Base-by-base conservation (phyloP, 305 asterid species). In the Petunia hybrid region DNA sequence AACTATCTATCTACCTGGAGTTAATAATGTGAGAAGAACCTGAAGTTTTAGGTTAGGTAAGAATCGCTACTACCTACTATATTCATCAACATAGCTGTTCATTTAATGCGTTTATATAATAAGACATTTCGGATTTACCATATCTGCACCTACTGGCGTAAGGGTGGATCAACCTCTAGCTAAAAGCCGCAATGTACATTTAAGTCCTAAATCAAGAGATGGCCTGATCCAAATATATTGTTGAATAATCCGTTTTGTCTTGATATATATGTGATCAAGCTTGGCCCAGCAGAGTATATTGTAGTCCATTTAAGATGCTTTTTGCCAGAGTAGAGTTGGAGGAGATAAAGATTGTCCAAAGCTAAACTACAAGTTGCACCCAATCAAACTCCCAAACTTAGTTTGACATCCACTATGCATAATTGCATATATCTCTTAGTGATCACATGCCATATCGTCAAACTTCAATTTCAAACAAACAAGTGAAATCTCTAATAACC, bases 131-230 rank as follows among this genome's bases (percentile, higher is more conserved):
- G 75, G 16, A 68, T n/a, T 62, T 2, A 41, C 40, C 40, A 41
- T 67, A 67, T 41, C 74, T 67, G 53, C 48, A 67, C 55, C 74
- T 41, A 41, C 12, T 67, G 53, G 14, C n/a, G 64, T 16, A 59
- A 16, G 4, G 4, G 38, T 57, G 63, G 63, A n/a, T 59, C 10
- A 35, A 6, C 38, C 51, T 45, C 8, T 45, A 9, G 8, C 2
- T 9, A 5, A 5, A 45, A 6, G 51, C 51, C 51, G 9, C 51
- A 45, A 9, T 7, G 9, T 45, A 45, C 2, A 5, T 5, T 0
- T 5, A 5, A 46, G 22, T 22, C 53, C 1, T 5, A 46, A 46
- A 6, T 7, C 6, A 4, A 12, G n/a, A 53, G 12, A 14, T 53
- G 59, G 59, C 12, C 59, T 56, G 16, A 56, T 56, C 3, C 1